phyloP scores from a whole-genome alignment of 352 stramenopile species.

The Phytophthora citricola region DNA sequence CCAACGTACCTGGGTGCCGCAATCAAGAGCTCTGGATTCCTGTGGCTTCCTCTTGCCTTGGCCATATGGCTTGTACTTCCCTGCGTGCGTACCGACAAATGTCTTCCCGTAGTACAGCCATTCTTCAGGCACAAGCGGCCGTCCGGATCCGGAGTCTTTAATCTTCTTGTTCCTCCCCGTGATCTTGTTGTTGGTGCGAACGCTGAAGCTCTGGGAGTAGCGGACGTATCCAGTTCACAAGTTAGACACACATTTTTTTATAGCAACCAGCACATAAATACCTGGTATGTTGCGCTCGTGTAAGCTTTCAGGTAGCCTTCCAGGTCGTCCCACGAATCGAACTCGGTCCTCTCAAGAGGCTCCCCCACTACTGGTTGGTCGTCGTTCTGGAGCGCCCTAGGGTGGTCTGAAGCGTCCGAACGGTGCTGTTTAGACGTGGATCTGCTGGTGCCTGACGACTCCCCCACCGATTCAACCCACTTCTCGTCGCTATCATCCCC shows the following conservation, averaged over 20 bases:
- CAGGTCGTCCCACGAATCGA: background rate
- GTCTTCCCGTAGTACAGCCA: slow-evolving; percentile 19
- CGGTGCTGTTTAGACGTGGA: background rate
- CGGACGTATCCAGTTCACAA: background rate
- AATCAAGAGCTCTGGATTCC: slow-evolving; percentile 7
- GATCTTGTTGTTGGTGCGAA: slow-evolving; percentile 19
- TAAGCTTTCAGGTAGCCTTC: background rate
- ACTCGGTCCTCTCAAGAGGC: background rate
- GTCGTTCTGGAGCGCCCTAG: background rate
- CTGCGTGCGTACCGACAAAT: slow-evolving; percentile 17
- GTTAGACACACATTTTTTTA: too few species aligned
- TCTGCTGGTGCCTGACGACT: background rate
- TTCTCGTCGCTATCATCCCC: background rate
- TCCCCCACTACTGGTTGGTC: background rate
- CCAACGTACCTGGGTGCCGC: slow-evolving; percentile 5
- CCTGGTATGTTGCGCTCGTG: background rate
- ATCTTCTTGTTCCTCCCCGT: slow-evolving; percentile 7
- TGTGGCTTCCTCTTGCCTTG: slow-evolving; percentile 17
- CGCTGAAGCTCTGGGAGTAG: slow-evolving; percentile 3
- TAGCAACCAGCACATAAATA: background rate
- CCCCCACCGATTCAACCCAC: background rate
- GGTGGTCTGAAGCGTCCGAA: background rate
- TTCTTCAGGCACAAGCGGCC: background rate
- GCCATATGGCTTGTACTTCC: slow-evolving; percentile 8
- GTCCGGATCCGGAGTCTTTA: background rate